These are phyloP conservation scores for Penicillium desertorum DNA, from an alignment of 495 filamentous ascomycete genomes.

Conservation along the genomic window DNA sequence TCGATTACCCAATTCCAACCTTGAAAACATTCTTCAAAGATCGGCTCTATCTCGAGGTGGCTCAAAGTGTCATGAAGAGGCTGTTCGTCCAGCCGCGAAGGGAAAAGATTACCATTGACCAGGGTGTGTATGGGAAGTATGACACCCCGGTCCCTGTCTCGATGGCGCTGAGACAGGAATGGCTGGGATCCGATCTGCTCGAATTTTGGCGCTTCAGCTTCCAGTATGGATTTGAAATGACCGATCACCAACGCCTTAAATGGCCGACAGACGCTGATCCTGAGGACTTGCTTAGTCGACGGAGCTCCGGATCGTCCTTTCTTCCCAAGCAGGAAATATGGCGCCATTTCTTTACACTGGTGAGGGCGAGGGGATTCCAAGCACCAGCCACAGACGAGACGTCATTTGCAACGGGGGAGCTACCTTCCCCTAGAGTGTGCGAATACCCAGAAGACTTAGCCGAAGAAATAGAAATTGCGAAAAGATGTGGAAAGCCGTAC, in stretches of 20 bases:
- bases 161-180: not conserved
- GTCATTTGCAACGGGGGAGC: not conserved
- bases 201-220: slow-evolving; percentile 3
- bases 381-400: not conserved
- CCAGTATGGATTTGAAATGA: too few relatives aligned
- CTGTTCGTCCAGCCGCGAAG: not conserved
- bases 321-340: too few relatives aligned
- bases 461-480: too few relatives aligned
- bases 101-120: too few relatives aligned
- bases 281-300: too few relatives aligned
- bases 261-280: too few relatives aligned
- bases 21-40: slow-evolving; percentile 18
- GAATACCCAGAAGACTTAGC: too few relatives aligned
- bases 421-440: too few relatives aligned
- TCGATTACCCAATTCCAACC: too few relatives aligned
- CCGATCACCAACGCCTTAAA: too few relatives aligned
- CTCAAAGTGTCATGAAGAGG: slow-evolving; percentile 10
- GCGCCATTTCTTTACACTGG: not conserved
- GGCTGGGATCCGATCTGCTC: not conserved
- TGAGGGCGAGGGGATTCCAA: not conserved
- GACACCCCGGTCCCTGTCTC: not conserved
- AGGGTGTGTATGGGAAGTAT: too few relatives aligned
- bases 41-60: slow-evolving; percentile 11
- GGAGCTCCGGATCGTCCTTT: too few relatives aligned
- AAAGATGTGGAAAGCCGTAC: not conserved